These are phyloP conservation scores for Candida pseudoglaebosa DNA, from an alignment of 805 yeast species.

Conservation along the genomic window DNA sequence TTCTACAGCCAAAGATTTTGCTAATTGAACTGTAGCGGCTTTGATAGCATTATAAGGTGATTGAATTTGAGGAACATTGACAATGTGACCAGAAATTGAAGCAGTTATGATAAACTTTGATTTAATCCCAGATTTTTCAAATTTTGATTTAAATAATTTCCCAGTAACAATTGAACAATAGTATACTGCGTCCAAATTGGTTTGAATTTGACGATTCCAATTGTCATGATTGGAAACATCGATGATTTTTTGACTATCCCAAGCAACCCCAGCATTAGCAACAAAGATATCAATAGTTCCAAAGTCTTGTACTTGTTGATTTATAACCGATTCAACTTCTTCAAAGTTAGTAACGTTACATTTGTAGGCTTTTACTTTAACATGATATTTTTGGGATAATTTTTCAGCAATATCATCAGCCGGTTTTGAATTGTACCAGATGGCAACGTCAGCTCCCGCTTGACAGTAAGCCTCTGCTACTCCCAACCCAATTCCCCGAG, in stretches of 20 bases:
- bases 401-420: slow-evolving; percentile 60
- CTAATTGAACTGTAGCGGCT: slow-evolving; percentile 42
- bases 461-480: slow-evolving; percentile 82
- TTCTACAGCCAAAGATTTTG: slow-evolving; percentile 42
- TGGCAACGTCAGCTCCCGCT: slow-evolving; percentile 76
- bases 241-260: slow-evolving; percentile 59
- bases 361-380: slow-evolving; percentile 60
- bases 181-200: slow-evolving; percentile 40
- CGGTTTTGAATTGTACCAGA: slow-evolving; percentile 47
- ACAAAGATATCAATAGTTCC: slow-evolving; percentile 80
- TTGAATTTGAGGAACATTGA: slow-evolving; percentile 42
- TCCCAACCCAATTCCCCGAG: slow-evolving; percentile 78
- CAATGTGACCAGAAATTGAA: slow-evolving; percentile 47
- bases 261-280: slow-evolving; percentile 87
- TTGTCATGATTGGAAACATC: slow-evolving; percentile 31
- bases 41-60: slow-evolving; percentile 47
- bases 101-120: slow-evolving; percentile 41
- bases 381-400: slow-evolving; percentile 54
- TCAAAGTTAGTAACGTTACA: slow-evolving; percentile 50
- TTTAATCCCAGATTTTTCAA: slow-evolving; percentile 37
- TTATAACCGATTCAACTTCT: slow-evolving; percentile 47
- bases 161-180: slow-evolving; percentile 43
- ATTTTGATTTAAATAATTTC: slow-evolving; percentile 25
- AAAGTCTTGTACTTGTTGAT: slow-evolving; percentile 58
- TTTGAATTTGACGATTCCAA: slow-evolving; percentile 35